phyloP scores from a whole-genome alignment of 306 rosid genomes.

The Albizia julibrissin region DNA sequence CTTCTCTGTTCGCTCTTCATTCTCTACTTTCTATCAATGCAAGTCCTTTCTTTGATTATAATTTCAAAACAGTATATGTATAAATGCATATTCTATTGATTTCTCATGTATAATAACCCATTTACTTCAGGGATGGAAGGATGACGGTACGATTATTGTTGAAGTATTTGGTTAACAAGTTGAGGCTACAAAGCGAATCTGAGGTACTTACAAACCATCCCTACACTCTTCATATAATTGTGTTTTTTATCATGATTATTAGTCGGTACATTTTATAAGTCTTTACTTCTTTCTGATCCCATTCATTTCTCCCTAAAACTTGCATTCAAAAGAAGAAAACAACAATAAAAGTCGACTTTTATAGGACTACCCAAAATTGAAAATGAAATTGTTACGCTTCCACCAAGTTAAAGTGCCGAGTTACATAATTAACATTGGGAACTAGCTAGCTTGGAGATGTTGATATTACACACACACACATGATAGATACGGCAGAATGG shows the following conservation, averaged over 20 bases:
- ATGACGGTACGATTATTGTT: constrained; percentile 89
- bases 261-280: not conserved
- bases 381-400: constrained; percentile 33
- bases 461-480: constrained; percentile 18
- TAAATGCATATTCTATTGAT: not conserved
- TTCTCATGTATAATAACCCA: not conserved
- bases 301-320: constrained; percentile 22
- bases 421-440: constrained; percentile 38
- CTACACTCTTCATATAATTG: not conserved
- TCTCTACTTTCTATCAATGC: not conserved
- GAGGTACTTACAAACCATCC: constrained; percentile 65
- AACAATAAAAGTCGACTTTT: not conserved
- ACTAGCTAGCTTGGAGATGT: constrained; percentile 34
- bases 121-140: constrained; percentile 72
- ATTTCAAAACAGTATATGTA: not conserved
- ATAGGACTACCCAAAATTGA: constrained; percentile 9
- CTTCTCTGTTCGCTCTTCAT: not conserved
- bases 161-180: constrained; percentile 86
- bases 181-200: constrained; percentile 82
- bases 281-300: constrained; percentile 15
- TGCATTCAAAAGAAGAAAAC: not conserved
- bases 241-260: not conserved
- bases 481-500: constrained; percentile 65
- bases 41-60: not conserved
- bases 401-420: constrained; percentile 31